Conservation (phyloP, 225 moss, liverwort and hornwort genomes). For the Physcomitrium patens region DNA sequence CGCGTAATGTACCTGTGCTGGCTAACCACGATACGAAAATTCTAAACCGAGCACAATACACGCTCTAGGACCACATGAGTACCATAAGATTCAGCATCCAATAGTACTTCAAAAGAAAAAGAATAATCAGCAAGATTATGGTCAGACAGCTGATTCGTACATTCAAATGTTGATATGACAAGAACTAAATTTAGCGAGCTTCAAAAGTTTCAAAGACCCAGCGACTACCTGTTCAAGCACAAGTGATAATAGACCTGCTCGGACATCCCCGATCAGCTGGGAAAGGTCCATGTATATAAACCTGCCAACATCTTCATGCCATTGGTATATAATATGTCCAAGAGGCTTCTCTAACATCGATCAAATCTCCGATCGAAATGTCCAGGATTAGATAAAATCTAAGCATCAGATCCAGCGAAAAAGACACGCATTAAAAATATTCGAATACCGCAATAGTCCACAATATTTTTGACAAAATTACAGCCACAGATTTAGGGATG, state of each 20-base stretch:
- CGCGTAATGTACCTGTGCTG: no score
- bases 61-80: not conserved
- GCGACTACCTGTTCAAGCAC: slow-evolving; percentile 71
- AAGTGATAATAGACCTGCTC: slow-evolving; percentile 71
- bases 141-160: not conserved
- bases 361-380: not conserved
- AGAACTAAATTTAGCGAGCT: not conserved
- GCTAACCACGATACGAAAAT: no score
- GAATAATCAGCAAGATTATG: not conserved
- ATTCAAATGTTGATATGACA: not conserved
- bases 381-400: slow-evolving; percentile 6
- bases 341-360: slow-evolving; percentile 4
- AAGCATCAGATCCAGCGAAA: not conserved
- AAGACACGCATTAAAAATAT: not conserved
- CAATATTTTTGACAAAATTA: not conserved
- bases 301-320: slow-evolving; percentile 49
- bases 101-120: not conserved
- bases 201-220: not conserved
- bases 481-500: not conserved
- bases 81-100: not conserved
- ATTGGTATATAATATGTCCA: slow-evolving; percentile 33
- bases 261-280: slow-evolving; percentile 76
- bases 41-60: no score
- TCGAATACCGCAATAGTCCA: not conserved
- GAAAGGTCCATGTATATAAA: slow-evolving; percentile 87